phyloP scores from a whole-genome alignment of 192 early-diverging fungal species.

The Coemansia erecta region DNA sequence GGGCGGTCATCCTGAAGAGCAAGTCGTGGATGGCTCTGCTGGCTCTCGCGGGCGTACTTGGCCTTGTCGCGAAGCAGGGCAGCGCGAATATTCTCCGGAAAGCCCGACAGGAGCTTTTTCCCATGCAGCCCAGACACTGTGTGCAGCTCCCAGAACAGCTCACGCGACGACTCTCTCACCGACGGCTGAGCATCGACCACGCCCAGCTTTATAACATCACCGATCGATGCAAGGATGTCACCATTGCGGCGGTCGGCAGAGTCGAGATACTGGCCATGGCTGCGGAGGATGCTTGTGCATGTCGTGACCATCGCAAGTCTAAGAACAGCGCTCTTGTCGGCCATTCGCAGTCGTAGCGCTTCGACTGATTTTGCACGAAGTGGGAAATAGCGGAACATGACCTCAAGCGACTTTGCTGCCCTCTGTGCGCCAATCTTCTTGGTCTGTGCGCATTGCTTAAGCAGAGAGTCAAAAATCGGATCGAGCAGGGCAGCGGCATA shows the following conservation, averaged over 20 bases:
- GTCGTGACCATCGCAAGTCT: slow-evolving; percentile 33
- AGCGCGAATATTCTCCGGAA: slow-evolving; percentile 23
- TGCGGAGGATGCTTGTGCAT: slow-evolving; percentile 25
- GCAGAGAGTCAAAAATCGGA: slow-evolving; percentile 28
- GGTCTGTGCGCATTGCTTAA: slow-evolving; percentile 47
- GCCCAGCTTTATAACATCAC: slow-evolving; percentile 15
- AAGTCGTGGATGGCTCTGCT: not conserved
- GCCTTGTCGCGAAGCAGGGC: slow-evolving; percentile 28
- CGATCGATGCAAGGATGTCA: slow-evolving; percentile 20
- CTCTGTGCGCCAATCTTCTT: slow-evolving; percentile 48
- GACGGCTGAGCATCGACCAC: slow-evolving; percentile 42
- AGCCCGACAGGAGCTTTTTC: slow-evolving; percentile 11
- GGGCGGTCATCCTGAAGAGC: slow-evolving; percentile 11
- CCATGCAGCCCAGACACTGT: slow-evolving; percentile 18
- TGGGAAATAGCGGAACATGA: slow-evolving; percentile 36
- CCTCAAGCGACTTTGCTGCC: slow-evolving; percentile 33
- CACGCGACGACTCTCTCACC: slow-evolving; percentile 37
- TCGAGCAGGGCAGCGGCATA: slow-evolving; percentile 32
- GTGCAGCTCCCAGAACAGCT: slow-evolving; percentile 50
- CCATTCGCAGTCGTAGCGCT: slow-evolving; percentile 23
- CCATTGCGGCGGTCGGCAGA: slow-evolving; percentile 25
- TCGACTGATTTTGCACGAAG: slow-evolving; percentile 40
- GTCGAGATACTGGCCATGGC: slow-evolving; percentile 26
- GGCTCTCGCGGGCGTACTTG: slow-evolving; percentile 12
- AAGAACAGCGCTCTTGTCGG: slow-evolving; percentile 44